Evolutionary conservation across 2,329 filamentous ascomycete genomes (phyloP).

Genomic region (Colletotrichum musae): DNA sequence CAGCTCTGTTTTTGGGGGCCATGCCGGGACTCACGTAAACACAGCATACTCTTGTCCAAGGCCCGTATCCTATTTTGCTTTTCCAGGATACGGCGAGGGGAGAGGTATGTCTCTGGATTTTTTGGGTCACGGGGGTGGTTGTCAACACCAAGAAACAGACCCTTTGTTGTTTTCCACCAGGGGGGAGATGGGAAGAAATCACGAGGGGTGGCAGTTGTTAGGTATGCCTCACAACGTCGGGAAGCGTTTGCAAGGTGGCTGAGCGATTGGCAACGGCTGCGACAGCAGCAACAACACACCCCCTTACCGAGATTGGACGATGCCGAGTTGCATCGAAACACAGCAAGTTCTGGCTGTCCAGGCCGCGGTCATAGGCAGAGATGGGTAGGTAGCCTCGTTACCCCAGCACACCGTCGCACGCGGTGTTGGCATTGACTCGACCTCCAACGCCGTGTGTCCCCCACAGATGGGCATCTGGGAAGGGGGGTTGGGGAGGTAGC

Average conservation of each 20-base stretch:
- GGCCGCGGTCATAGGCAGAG: constrained; percentile 2
- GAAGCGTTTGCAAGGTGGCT: constrained; percentile 24
- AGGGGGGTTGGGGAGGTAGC: constrained; percentile 7
- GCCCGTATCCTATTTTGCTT: constrained; percentile 25
- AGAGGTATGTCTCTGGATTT: constrained; percentile 11
- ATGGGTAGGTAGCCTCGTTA: constrained; percentile 3
- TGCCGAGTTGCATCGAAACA: constrained; percentile 19
- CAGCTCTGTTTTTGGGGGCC: constrained; percentile 6
- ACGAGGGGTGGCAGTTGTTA: background rate
- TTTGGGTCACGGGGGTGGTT: constrained; percentile 17
- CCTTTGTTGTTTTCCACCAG: constrained; percentile 15
- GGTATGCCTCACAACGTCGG: constrained; percentile 8
- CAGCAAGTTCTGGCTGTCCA: constrained; percentile 20
- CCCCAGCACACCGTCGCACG: constrained; percentile 11
- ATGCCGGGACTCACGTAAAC: constrained; percentile 16
- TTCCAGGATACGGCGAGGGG: constrained; percentile 37
- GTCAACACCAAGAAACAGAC: constrained; percentile 20
- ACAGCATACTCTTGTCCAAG: constrained; percentile 29
- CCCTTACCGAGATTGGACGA: constrained; percentile 6
- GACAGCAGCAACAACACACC: constrained; percentile 5
- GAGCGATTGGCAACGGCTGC: constrained; percentile 5
- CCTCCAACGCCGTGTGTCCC: no score
- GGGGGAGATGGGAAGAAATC: background rate
- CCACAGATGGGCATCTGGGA: no score
- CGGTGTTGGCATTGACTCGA: background rate